Percentiles rank a stretch among this genome's conserved stretches.
Conservation (phyloP, 345 rosid species). For the Heritiera littoralis region DNA sequence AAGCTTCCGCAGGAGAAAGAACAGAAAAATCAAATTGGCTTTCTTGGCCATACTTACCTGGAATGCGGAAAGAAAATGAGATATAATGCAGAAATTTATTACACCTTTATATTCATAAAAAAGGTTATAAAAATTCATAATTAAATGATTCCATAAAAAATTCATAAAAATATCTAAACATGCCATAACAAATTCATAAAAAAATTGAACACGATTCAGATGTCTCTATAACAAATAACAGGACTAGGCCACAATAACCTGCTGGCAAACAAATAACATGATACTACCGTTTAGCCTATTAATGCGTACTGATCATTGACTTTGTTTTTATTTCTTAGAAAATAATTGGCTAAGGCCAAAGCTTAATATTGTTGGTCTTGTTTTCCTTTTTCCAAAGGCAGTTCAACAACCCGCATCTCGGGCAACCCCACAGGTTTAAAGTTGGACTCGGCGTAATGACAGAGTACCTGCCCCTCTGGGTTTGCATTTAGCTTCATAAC, state of each 20-base stretch:
- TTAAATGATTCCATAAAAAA: not conserved
- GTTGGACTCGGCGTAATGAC: not conserved
- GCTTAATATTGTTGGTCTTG: not conserved
- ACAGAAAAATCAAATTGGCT: constrained; percentile 78
- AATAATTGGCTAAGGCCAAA: not conserved
- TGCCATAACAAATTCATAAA: not conserved
- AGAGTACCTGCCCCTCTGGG: not conserved
- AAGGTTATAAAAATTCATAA: not conserved
- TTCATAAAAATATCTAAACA: not conserved
- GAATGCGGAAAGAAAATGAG: not conserved
- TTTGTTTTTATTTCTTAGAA: not conserved
- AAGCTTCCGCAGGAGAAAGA: constrained; percentile 83
- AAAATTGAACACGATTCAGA: not conserved
- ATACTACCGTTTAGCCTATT: not conserved
- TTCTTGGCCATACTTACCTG: constrained; percentile 77
- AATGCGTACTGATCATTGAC: not conserved
- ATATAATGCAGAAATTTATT: not conserved
- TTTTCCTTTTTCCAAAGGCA: not conserved
- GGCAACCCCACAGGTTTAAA: not conserved
- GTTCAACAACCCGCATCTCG: not conserved
- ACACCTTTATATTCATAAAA: not conserved
- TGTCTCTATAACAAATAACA: not conserved
- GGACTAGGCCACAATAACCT: not conserved
- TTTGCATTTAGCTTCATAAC: not conserved
- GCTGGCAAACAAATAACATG: not conserved